Evolutionary conservation across 768 basidiomycete genomes (phyloP), one percentile per base, ranked within the genome.

Genomic region (Serpula lacrymans): DNA sequence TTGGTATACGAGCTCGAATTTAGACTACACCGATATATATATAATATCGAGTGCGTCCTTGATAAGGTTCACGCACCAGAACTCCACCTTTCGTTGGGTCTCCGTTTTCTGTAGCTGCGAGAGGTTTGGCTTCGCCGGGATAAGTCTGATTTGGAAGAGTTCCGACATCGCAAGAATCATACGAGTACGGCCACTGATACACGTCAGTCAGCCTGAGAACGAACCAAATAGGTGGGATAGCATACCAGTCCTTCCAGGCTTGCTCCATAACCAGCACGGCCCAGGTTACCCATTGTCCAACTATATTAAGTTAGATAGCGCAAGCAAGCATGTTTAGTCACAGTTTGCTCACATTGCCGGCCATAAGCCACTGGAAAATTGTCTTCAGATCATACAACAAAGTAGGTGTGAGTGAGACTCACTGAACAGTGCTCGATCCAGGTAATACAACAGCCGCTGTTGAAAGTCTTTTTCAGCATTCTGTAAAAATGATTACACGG

Each of bases 111-210:
- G 51, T 30, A 38, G 77, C 72, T 13, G 71, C 70, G 3, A 65
- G 43, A 9, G 84, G 84, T 10, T 50, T 46, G 12, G 58, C 67
- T 41, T 54, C 41, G 5, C 68, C 74, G 6, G 71, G 67, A 39
- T 67, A 53, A 9, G 84, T 82, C 54, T 90, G 88, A 52, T 90
- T 91, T 3, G 74, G 71, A 30, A 88, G 69, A 2, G 87, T 89
- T 2, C 88, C 89, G 3, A 87, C 69, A 45, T 92, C 88, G 55
- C 88, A 90, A 1, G 72, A 64, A 46, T 75, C 65, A 43, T 82
- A 82, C 18, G 65, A 64, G 46, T 72, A 70, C 28, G 70, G 69
- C 80, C 80, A 83, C 68, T 64, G 58, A 12, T 46, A 40, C 1
- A 52, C 33, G 44, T 45, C 3, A 9, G 14, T 30, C n/a, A 26